phyloP scores from a whole-genome alignment of 768 basidiomycete species.

The Clitopilus passeckerianus region DNA sequence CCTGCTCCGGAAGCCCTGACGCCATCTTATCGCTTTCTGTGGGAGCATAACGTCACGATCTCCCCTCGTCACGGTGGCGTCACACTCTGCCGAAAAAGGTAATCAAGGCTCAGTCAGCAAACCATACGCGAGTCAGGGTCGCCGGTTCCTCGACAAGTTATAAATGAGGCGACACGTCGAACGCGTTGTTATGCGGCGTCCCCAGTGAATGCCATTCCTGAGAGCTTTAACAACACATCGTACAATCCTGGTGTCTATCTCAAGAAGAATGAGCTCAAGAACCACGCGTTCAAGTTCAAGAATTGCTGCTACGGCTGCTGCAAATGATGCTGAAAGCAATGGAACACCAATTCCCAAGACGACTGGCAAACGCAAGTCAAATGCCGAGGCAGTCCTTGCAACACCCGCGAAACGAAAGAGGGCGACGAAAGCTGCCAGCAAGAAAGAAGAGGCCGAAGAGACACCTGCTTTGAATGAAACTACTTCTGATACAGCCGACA shows the following conservation, averaged over 20 bases:
- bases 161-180: neutral
- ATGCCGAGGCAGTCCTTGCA: slow-evolving; percentile 16
- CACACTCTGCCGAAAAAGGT: neutral
- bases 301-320: neutral
- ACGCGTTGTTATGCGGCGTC: neutral
- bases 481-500: neutral
- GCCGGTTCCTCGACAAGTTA: neutral
- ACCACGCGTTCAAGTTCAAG: neutral
- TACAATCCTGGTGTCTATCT: neutral
- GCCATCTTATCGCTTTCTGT: neutral
- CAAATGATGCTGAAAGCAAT: neutral
- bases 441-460: slow-evolving; percentile 6
- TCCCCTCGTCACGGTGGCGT: slow-evolving; percentile 2
- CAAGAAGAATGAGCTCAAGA: neutral
- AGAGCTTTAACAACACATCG: neutral
- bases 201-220: neutral
- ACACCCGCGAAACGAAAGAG: slow-evolving; percentile 3
- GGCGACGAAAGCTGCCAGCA: slow-evolving; percentile 10
- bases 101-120: neutral
- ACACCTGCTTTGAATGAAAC: slow-evolving; percentile 5
- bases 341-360: neutral
- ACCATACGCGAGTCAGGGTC: neutral
- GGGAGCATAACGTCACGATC: slow-evolving; percentile 4
- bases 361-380: slow-evolving; percentile 1
- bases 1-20: neutral